phyloP scores from a whole-genome alignment of 148 eudicot genomes.

The Camellia granthamiana region DNA sequence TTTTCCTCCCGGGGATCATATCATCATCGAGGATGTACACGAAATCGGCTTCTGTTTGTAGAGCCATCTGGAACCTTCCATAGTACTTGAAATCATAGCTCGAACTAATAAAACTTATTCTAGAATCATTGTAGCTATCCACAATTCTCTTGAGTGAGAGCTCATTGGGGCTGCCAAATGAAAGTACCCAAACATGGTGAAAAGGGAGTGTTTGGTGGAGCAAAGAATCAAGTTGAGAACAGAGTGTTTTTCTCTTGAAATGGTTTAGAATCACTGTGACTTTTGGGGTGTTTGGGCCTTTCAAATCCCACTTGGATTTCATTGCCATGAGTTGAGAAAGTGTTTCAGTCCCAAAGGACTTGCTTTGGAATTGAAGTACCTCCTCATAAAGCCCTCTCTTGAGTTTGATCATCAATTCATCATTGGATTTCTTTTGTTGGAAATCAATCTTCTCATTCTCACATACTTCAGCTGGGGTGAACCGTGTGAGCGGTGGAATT shows the following conservation, averaged over 20 bases:
- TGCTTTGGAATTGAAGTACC: constrained; percentile 56
- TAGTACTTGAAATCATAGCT: constrained; percentile 93
- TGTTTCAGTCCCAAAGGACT: constrained; percentile 51
- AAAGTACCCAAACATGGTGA: constrained; percentile 93
- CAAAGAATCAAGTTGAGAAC: constrained; percentile 77
- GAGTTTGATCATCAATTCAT: constrained; percentile 74
- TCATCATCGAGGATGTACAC: constrained; percentile 92
- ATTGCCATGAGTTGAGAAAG: constrained; percentile 63
- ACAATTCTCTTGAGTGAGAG: constrained; percentile 57
- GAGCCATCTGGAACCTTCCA: constrained; percentile 95
- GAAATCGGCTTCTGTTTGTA: constrained; percentile 82
- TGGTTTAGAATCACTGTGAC: constrained; percentile 89
- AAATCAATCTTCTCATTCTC: constrained; percentile 87
- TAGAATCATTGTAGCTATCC: constrained; percentile 69
- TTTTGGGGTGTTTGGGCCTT: constrained; percentile 48
- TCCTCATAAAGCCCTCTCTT: constrained; percentile 78
- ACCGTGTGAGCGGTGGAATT: constrained; percentile 12
- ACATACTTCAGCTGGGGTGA: constrained; percentile 52
- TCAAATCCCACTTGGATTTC: constrained; percentile 83
- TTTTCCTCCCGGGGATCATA: constrained; percentile 89
- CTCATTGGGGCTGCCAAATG: constrained; percentile 92
- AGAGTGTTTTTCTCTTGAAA: constrained; percentile 87
- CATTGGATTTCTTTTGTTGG: constrained; percentile 79
- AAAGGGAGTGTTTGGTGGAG: constrained; percentile 89
- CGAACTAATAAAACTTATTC: constrained; percentile 79